Percentiles rank a stretch among this genome's conserved stretches.
phyloP scores from a whole-genome alignment of 192 early-diverging fungal genomes.

The Backusella circina region DNA sequence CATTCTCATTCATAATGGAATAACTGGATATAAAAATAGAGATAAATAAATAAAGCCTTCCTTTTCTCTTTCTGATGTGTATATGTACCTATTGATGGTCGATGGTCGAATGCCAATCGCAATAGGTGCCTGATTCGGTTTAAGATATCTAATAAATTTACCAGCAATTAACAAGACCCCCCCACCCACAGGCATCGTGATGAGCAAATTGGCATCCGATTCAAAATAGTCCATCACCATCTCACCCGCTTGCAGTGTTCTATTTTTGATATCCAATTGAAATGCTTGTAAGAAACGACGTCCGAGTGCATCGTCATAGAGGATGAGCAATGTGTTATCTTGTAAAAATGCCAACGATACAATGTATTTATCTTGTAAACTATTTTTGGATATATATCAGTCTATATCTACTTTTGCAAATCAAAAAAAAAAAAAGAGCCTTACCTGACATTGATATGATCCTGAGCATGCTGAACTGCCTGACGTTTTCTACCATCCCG shows the following conservation, averaged over 20 bases:
- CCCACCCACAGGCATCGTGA: conserved; percentile 60
- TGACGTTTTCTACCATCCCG: conserved; percentile 11
- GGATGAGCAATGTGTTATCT: conserved; percentile 48
- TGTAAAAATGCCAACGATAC: conserved; percentile 52
- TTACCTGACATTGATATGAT: conserved; percentile 17
- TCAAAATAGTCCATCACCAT: conserved; percentile 41
- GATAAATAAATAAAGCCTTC: not conserved
- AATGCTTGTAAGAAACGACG: conserved; percentile 58
- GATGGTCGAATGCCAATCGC: conserved; percentile 28
- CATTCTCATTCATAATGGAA: conserved; percentile 50
- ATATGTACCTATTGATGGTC: not conserved
- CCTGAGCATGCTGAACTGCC: not conserved
- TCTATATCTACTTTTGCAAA: not conserved
- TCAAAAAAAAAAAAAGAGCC: not conserved
- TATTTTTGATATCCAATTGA: conserved; percentile 42
- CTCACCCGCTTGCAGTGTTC: conserved; percentile 35
- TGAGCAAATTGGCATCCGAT: conserved; percentile 47
- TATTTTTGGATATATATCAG: not conserved
- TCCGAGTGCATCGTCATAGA: conserved; percentile 59
- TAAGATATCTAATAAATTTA: conserved; percentile 52
- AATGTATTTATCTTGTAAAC: conserved; percentile 30
- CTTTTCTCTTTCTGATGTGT: too few relatives aligned
- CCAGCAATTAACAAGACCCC: conserved; percentile 54
- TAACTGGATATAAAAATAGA: conserved; percentile 23
- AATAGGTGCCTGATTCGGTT: conserved; percentile 31